Evolutionary conservation across 1,139 yeast species (phyloP).

Genomic region (Protomyces arabidopsidicola): DNA sequence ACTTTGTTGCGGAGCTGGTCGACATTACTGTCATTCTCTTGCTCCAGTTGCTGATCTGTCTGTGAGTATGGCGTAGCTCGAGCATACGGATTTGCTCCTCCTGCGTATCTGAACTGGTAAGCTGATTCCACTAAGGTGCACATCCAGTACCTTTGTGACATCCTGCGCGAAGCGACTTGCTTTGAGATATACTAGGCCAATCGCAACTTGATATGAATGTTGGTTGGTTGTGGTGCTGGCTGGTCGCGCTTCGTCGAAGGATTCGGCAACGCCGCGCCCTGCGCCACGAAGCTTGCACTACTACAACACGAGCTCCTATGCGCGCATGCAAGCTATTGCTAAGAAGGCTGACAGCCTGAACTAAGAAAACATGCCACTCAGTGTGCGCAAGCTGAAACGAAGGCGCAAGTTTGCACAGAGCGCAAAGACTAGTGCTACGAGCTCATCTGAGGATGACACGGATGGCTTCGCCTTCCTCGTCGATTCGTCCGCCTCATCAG

Average conservation of each 20-base stretch:
- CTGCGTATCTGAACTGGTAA: background rate
- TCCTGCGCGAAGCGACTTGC: background rate
- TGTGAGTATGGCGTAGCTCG: conserved; percentile 3
- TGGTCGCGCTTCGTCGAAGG: no score
- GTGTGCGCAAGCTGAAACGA: background rate
- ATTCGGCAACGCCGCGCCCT: no score
- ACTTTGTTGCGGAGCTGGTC: conserved; percentile 67
- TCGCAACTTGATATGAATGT: no score
- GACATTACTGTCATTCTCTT: conserved; percentile 77
- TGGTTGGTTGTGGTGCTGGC: no score
- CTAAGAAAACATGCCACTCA: background rate
- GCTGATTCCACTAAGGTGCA: background rate
- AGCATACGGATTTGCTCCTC: conserved; percentile 13
- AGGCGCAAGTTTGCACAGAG: background rate
- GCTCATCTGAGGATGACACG: background rate
- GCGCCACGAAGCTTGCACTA: no score
- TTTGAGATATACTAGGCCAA: background rate
- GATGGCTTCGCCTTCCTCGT: background rate
- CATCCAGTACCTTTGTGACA: background rate
- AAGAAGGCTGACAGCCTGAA: no score
- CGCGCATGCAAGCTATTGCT: no score
- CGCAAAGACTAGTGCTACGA: background rate
- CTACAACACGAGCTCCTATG: no score
- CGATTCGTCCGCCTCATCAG: background rate
- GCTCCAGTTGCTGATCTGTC: conserved; percentile 48